These are phyloP conservation scores for Antitrichia curtipendula DNA, from an alignment of 225 moss, liverwort and hornwort species.

Conservation along the genomic window DNA sequence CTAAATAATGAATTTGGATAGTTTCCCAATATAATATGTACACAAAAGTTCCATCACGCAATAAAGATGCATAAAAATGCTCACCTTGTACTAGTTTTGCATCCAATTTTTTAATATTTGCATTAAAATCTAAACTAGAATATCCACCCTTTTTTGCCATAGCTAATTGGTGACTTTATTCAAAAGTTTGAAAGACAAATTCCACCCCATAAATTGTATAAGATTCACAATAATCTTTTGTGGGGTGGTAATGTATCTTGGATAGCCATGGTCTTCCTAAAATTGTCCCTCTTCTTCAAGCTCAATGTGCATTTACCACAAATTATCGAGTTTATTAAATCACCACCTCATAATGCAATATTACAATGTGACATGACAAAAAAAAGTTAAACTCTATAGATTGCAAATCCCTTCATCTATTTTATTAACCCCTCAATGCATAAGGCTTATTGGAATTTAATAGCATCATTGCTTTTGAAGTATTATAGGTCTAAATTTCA, in stretches of 20 bases:
- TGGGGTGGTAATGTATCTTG: fast-evolving
- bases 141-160: background rate
- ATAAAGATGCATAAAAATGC: background rate
- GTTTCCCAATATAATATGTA: background rate
- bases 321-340: background rate
- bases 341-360: background rate
- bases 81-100: background rate
- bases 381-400: background rate
- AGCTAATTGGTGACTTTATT: background rate
- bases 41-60: background rate
- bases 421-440: no score
- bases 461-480: no score
- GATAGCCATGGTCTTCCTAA: background rate
- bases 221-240: background rate
- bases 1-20: no score
- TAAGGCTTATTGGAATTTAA: no score
- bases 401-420: background rate
- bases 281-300: background rate
- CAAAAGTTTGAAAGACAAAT: background rate
- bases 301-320: background rate
- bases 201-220: background rate
- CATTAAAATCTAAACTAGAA: background rate
- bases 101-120: background rate
- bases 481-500: no score
- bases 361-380: background rate